Evolutionary conservation across 2,329 filamentous ascomycete genomes (phyloP).

Genomic region (Nemania sp.): DNA sequence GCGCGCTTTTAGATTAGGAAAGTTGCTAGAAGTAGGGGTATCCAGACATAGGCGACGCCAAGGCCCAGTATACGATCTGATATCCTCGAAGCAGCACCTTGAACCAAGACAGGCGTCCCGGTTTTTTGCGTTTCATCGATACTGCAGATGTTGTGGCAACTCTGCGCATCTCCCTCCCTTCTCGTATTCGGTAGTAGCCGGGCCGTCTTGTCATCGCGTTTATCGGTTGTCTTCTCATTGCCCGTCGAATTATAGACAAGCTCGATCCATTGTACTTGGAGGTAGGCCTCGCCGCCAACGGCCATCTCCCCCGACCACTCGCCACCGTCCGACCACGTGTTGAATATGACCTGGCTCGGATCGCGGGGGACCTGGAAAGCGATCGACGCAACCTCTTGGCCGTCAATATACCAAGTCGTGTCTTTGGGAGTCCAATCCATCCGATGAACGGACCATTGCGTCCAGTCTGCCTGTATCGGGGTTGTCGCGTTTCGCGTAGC

Average conservation of each 20-base stretch:
- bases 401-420: conserved; percentile 62
- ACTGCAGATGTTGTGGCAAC: conserved; percentile 41
- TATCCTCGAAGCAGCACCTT: conserved; percentile 32
- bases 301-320: conserved; percentile 64
- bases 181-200: conserved; percentile 14
- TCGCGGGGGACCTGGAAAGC: conserved; percentile 60
- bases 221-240: conserved; percentile 21
- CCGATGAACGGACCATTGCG: conserved; percentile 62
- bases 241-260: conserved; percentile 57
- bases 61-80: conserved; percentile 27
- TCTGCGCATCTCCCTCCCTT: conserved; percentile 20
- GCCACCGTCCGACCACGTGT: conserved; percentile 65
- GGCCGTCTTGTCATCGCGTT: conserved; percentile 7
- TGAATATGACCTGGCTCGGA: conserved; percentile 58
- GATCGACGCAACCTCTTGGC: conserved; percentile 54
- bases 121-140: conserved; percentile 43
- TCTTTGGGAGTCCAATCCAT: conserved; percentile 62
- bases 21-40: conserved; percentile 32
- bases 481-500: conserved; percentile 55
- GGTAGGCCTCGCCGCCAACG: conserved; percentile 51
- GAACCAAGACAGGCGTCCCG: conserved; percentile 47
- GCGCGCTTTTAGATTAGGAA: conserved; percentile 26
- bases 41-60: conserved; percentile 30
- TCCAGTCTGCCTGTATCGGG: conserved; percentile 51
- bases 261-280: conserved; percentile 68